Evolutionary conservation across 352 stramenopile species (phyloP), one percentile per base, ranked within the genome.

Genomic region (Pythium scleroteichum): DNA sequence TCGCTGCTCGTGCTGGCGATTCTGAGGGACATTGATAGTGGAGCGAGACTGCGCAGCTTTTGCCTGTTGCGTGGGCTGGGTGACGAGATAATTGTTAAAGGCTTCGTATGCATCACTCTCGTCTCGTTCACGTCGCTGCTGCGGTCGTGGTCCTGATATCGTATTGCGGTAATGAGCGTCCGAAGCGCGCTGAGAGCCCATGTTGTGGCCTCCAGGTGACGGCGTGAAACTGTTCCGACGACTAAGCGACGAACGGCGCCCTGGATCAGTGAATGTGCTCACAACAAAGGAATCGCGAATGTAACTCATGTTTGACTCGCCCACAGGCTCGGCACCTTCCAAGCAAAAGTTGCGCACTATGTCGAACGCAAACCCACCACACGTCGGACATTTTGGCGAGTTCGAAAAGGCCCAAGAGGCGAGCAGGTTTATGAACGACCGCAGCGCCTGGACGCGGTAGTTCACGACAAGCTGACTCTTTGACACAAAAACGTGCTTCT

Each of bases 401-500:
- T 81, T 88, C 5, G 84, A 92, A 55, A 95, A 95, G 6, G 83
- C 69, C 81, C 85, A 94, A 3, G 80, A 88, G 10, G 84, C 84
- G 45, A 95, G 61, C 61, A 92, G 29, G 50, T 92, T 92, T 22
- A 94, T 66, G 55, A 95, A 95, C n/a, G 83, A 83, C 7, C 86
- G 86, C 54, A 95, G 68, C 35, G 84, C 86, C 58, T 91, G 88
- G 48, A 90, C 73, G 39, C 86, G 86, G 61, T 95, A 95, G 69
- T 95, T 93, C 52, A 95, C 62, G 5, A 95, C 84, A 2, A 81
- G 66, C n/a, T 79, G 74, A 45, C 81, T 86, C 42, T 78, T 71
- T 13, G 86, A 93, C 13, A 79, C 85, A 56, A 95, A 92, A 5
- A 92, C 42, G 63, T 95, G 86, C 69, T 95, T 95, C 70, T 92